phyloP scores from a whole-genome alignment of 1,139 yeast genomes.

The Chernovozyma sophiae-reginae region DNA sequence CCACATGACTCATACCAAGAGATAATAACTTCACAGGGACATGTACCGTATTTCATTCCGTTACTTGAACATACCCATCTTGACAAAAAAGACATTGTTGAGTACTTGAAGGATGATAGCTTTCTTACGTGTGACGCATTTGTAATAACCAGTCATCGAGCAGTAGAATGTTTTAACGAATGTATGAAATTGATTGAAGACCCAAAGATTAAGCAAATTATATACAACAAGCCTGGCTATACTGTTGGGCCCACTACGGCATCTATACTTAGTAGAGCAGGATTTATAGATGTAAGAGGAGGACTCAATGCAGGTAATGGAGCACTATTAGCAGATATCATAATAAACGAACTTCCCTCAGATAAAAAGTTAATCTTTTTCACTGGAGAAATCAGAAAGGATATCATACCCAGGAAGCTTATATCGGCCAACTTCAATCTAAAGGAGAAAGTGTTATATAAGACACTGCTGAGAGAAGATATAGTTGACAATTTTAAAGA shows the following conservation, averaged over 20 bases:
- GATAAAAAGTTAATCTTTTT: conserved; percentile 54
- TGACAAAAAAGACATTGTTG: conserved; percentile 40
- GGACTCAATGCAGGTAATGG: conserved; percentile 84
- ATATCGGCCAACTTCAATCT: conserved; percentile 41
- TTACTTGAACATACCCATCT: conserved; percentile 60
- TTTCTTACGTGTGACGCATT: conserved; percentile 44
- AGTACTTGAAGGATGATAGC: conserved; percentile 40
- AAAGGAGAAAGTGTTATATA: conserved; percentile 64
- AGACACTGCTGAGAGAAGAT: conserved; percentile 52
- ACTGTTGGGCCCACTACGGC: conserved; percentile 94
- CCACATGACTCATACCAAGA: conserved; percentile 64
- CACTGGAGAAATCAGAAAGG: conserved; percentile 84
- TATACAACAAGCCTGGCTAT: conserved; percentile 55
- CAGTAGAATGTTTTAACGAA: conserved; percentile 71
- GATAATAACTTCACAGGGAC: conserved; percentile 28
- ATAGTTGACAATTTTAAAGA: conserved; percentile 36
- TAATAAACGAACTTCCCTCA: conserved; percentile 37
- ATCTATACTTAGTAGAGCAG: conserved; percentile 52
- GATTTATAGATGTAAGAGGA: conserved; percentile 69
- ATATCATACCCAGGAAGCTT: conserved; percentile 69
- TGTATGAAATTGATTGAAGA: conserved; percentile 28
- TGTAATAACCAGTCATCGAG: conserved; percentile 88
- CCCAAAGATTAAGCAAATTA: conserved; percentile 14
- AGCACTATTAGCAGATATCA: conserved; percentile 57
- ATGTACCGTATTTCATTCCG: conserved; percentile 57